phyloP scores from a whole-genome alignment of 2,329 filamentous ascomycete species.

The Laburnicola sp. region DNA sequence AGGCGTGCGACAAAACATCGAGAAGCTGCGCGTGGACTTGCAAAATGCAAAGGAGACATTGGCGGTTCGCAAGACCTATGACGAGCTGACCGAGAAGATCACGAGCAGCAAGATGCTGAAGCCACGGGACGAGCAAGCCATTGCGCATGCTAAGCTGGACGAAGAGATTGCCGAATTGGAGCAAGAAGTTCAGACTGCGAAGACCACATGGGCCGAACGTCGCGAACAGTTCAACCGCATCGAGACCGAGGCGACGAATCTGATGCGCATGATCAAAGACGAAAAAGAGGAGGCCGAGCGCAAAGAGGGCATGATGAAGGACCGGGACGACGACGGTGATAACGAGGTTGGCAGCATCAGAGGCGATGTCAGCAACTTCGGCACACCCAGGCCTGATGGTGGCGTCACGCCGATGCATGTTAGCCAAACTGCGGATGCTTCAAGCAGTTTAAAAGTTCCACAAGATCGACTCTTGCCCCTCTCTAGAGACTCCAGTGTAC shows the following conservation, averaged over 20 bases:
- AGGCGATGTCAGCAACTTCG: slow-evolving; percentile 46
- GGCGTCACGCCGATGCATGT: slow-evolving; percentile 47
- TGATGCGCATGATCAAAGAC: slow-evolving; percentile 83
- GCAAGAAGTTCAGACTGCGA: slow-evolving; percentile 79
- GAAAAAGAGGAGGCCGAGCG: slow-evolving; percentile 94
- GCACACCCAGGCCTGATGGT: slow-evolving; percentile 51
- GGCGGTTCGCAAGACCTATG: slow-evolving; percentile 79
- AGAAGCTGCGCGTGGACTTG: slow-evolving; percentile 71
- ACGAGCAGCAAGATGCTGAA: slow-evolving; percentile 77
- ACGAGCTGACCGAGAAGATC: slow-evolving; percentile 85
- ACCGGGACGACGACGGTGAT: slow-evolving; percentile 46
- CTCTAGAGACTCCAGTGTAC: slow-evolving; percentile 32
- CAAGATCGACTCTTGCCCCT: slow-evolving; percentile 38
- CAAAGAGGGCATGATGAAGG: slow-evolving; percentile 66
- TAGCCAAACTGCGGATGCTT: slow-evolving; percentile 36
- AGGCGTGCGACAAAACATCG: slow-evolving; percentile 74
- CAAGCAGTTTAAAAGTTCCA: slow-evolving; percentile 32
- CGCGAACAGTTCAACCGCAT: slow-evolving; percentile 85
- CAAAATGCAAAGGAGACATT: slow-evolving; percentile 68
- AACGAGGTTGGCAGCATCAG: slow-evolving; percentile 45
- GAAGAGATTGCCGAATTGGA: slow-evolving; percentile 87
- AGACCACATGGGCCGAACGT: slow-evolving; percentile 79
- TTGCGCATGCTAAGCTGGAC: slow-evolving; percentile 77
- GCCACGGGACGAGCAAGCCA: slow-evolving; percentile 79
- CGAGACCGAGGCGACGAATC: slow-evolving; percentile 85